These are phyloP conservation scores for Aspergillaceae sp. DNA, from an alignment of 2,329 filamentous ascomycete genomes.

Conservation along the genomic window DNA sequence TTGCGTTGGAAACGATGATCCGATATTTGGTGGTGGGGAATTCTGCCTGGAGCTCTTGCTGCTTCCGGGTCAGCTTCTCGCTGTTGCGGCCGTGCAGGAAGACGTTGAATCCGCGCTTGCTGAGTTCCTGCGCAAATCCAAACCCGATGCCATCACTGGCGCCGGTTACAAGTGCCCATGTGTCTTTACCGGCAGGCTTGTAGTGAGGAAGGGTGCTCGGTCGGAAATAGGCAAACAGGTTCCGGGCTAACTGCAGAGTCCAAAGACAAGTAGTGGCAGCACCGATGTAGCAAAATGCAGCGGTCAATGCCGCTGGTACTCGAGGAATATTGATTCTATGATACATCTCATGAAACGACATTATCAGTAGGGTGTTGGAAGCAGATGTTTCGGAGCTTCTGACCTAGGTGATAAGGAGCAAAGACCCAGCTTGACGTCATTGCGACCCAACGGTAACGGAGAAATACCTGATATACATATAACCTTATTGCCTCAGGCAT, in stretches of 20 bases:
- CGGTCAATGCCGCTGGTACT: too few species aligned
- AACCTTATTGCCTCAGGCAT: too few species aligned
- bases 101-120: conserved; percentile 46
- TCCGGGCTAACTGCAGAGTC: neutral
- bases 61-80: conserved; percentile 40
- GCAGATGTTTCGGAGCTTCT: too few species aligned
- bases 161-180: conserved; percentile 47
- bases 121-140: conserved; percentile 45
- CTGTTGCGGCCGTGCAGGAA: conserved; percentile 50
- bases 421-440: too few species aligned
- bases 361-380: too few species aligned
- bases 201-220: conserved; percentile 2
- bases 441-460: too few species aligned
- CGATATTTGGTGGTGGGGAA: conserved; percentile 36
- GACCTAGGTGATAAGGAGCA: too few species aligned
- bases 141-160: conserved; percentile 49
- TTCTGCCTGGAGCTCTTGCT: conserved; percentile 29
- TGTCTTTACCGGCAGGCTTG: conserved; percentile 3
- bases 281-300: neutral
- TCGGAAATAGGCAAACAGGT: conserved; percentile 1
- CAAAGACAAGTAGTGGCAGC: conserved; percentile 1
- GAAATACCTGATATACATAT: too few species aligned
- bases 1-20: conserved; percentile 40
- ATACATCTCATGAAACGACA: too few species aligned
- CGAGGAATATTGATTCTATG: too few species aligned